Percentiles rank a stretch among this genome's conserved stretches.
Evolutionary conservation across 2,329 filamentous ascomycete species (phyloP).

Genomic region (Trichoderma harzianum): DNA sequence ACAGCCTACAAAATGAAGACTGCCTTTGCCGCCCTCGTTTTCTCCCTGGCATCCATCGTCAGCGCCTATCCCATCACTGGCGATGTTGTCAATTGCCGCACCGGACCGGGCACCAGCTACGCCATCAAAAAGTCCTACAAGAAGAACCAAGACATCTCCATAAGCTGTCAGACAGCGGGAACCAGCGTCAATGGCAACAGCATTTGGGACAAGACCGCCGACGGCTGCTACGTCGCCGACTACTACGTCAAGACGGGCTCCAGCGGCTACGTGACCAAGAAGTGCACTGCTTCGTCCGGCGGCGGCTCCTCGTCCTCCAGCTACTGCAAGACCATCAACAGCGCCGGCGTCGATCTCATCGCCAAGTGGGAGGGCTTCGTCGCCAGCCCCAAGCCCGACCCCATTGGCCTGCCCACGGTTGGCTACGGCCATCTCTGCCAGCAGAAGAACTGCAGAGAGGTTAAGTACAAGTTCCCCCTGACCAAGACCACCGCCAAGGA

Average conservation of each 20-base stretch:
- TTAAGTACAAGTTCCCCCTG: constrained; percentile 45
- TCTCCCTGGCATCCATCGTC: background rate
- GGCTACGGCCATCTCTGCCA: constrained; percentile 51
- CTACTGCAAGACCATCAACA: background rate
- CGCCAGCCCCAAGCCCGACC: constrained; percentile 32
- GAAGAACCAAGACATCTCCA: constrained; percentile 18
- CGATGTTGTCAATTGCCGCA: constrained; percentile 18
- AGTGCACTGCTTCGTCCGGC: background rate
- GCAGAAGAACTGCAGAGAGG: constrained; percentile 40
- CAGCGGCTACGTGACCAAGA: constrained; percentile 14
- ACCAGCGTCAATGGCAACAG: constrained; percentile 17
- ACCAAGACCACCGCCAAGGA: constrained; percentile 38
- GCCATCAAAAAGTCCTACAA: constrained; percentile 16
- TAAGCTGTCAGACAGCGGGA: constrained; percentile 20
- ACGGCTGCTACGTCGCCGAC: constrained; percentile 21
- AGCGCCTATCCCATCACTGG: constrained; percentile 18
- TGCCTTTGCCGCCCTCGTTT: background rate
- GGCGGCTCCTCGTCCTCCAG: background rate
- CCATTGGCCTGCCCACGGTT: constrained; percentile 46
- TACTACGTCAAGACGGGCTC: constrained; percentile 22
- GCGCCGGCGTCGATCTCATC: background rate
- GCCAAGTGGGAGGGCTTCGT: background rate
- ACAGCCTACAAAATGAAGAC: background rate
- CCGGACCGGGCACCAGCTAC: constrained; percentile 15
- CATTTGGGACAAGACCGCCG: constrained; percentile 20